Evolutionary conservation across 179 eudicot species (phyloP).

Genomic region (Drosera spatulata): DNA sequence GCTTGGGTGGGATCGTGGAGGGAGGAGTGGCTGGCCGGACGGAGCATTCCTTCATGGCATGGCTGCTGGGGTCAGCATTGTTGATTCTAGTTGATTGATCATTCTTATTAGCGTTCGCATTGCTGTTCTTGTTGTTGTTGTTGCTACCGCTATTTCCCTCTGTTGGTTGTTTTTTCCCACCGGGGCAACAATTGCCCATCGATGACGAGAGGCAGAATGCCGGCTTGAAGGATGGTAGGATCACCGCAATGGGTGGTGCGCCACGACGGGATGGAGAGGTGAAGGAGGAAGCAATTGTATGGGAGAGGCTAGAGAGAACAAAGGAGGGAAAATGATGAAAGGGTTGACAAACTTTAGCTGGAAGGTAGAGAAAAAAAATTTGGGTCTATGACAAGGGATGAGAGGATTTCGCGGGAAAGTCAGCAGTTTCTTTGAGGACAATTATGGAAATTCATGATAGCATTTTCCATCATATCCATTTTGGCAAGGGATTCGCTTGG

Average conservation of each 20-base stretch:
- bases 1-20: conserved; percentile 15
- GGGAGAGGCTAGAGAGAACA: conserved; percentile 5
- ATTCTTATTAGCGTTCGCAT: too few species aligned
- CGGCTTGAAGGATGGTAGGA: neutral
- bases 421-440: neutral
- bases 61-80: neutral
- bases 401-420: conserved; percentile 31
- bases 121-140: neutral
- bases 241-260: neutral
- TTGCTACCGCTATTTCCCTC: conserved; percentile 11
- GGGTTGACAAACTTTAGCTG: conserved; percentile 32
- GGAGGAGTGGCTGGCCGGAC: conserved; percentile 9
- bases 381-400: conserved; percentile 11
- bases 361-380: neutral
- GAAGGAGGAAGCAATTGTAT: conserved; percentile 2
- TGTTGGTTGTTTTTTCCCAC: conserved; percentile 20
- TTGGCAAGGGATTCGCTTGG: too few species aligned
- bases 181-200: conserved; percentile 58
- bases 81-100: neutral
- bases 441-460: neutral
- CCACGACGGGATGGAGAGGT: neutral
- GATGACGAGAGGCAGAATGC: neutral
- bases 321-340: conserved; percentile 5
- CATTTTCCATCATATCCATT: neutral
- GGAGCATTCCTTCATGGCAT: neutral